Percentiles rank a stretch among this genome's conserved stretches.
These are phyloP conservation scores for Kwoniella bestiolae DNA, from an alignment of 768 basidiomycete species.

Conservation along the genomic window DNA sequence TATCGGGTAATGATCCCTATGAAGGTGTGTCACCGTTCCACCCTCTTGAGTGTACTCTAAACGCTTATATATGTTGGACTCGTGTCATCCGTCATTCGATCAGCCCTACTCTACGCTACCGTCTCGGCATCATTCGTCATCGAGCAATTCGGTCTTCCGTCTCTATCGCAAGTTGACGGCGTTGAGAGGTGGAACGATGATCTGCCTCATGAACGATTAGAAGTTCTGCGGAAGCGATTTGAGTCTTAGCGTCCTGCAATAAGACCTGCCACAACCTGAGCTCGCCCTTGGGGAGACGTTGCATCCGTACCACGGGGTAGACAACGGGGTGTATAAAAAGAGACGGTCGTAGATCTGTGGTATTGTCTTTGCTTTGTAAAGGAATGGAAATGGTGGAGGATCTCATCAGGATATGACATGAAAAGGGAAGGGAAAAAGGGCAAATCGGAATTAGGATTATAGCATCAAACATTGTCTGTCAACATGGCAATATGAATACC, in stretches of 20 bases:
- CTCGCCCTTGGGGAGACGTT: no score
- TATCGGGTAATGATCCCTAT: slow-evolving; percentile 32
- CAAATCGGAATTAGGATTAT: slow-evolving; percentile 1
- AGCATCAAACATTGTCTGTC: neutral
- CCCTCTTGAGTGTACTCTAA: neutral
- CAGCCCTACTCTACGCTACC: slow-evolving; percentile 47
- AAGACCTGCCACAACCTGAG: no score
- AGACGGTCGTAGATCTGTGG: no score
- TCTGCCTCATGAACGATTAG: slow-evolving; percentile 25
- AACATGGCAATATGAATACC: no score
- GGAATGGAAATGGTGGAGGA: no score
- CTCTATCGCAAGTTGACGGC: neutral
- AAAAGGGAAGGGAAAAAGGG: no score
- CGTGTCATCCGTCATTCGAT: no score
- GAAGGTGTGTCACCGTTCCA: slow-evolving; percentile 27
- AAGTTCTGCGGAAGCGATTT: slow-evolving; percentile 21
- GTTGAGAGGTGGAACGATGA: slow-evolving; percentile 45
- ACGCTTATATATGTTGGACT: neutral
- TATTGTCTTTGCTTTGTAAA: no score
- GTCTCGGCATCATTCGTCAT: slow-evolving; percentile 50
- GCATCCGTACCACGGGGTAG: no score
- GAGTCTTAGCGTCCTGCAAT: no score
- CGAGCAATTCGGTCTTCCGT: slow-evolving; percentile 48
- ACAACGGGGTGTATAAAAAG: no score
- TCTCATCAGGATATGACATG: no score